phyloP scores from a whole-genome alignment of 1,284 basidiomycete genomes.

The Leccinum solheimii region DNA sequence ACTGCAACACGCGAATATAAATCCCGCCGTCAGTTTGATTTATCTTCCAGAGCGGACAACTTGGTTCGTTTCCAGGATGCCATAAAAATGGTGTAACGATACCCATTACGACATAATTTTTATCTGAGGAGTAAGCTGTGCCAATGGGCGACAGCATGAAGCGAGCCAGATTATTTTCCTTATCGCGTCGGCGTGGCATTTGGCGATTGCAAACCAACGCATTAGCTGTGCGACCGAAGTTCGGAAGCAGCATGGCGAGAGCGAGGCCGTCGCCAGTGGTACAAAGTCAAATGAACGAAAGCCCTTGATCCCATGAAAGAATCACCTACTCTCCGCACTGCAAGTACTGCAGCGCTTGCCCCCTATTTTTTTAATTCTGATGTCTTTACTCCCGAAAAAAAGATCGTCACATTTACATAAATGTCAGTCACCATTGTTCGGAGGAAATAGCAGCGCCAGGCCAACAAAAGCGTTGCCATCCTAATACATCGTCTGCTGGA shows the following conservation, averaged over 20 bases:
- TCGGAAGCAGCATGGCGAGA: conserved; percentile 1
- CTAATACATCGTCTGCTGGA: background rate
- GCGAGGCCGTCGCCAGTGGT: background rate
- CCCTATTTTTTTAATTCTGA: background rate
- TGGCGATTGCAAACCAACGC: background rate
- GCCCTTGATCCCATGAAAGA: background rate
- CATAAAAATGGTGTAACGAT: background rate
- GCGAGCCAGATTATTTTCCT: background rate
- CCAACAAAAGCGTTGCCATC: conserved; percentile 3
- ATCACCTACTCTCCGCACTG: background rate
- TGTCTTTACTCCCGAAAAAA: background rate
- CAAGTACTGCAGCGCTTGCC: background rate
- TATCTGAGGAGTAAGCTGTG: background rate
- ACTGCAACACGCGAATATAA: background rate
- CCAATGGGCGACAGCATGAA: conserved; percentile 15
- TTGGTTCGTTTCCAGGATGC: conserved; percentile 10
- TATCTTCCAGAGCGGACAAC: background rate
- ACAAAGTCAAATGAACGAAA: conserved; percentile 2
- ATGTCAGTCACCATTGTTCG: background rate
- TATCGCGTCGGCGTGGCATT: background rate
- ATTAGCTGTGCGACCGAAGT: conserved; percentile 2
- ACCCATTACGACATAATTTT: background rate
- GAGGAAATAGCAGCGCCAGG: background rate
- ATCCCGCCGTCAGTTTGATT: conserved; percentile 1
- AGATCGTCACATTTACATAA: background rate